These are phyloP conservation scores for Anthoceros angustus DNA, from an alignment of 225 moss, liverwort and hornwort genomes.

Conservation along the genomic window DNA sequence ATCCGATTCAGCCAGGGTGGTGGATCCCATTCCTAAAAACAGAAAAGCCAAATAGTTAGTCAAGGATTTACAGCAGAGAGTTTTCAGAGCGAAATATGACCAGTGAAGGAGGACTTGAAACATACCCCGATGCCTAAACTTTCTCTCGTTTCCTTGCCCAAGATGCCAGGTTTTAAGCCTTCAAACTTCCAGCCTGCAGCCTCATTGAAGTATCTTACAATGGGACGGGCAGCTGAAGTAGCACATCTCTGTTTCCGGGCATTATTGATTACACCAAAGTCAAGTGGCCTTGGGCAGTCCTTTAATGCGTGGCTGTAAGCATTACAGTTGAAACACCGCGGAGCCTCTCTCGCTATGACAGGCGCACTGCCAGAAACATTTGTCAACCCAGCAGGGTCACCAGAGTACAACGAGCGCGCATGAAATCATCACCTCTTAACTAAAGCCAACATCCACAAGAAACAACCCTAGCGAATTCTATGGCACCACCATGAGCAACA, in stretches of 20 bases:
- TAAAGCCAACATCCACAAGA: neutral
- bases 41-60: neutral
- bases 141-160: slow-evolving; percentile 21
- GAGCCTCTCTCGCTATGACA: slow-evolving; percentile 22
- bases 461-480: neutral
- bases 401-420: neutral
- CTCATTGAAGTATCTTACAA: slow-evolving; percentile 62
- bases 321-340: slow-evolving; percentile 90
- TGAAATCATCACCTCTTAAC: neutral
- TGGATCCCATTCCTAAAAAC: slow-evolving; percentile 55
- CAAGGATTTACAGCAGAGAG: neutral
- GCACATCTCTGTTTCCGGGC: slow-evolving; percentile 39
- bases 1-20: slow-evolving; percentile 51
- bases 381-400: neutral
- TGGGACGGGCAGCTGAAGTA: slow-evolving; percentile 41
- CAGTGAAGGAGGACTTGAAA: neutral
- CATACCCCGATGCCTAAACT: slow-evolving; percentile 34
- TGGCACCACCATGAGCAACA: too few relatives aligned
- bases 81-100: neutral
- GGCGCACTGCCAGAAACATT: slow-evolving; percentile 13
- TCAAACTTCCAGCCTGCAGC: slow-evolving; percentile 41
- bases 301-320: slow-evolving; percentile 67
- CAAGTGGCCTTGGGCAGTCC: slow-evolving; percentile 57
- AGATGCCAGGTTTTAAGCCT: slow-evolving; percentile 26
- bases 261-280: slow-evolving; percentile 41